Evolutionary conservation across 495 filamentous ascomycete species (phyloP), one percentile per base, ranked within the genome.

Genomic region (Barbatosphaeria neglecta): DNA sequence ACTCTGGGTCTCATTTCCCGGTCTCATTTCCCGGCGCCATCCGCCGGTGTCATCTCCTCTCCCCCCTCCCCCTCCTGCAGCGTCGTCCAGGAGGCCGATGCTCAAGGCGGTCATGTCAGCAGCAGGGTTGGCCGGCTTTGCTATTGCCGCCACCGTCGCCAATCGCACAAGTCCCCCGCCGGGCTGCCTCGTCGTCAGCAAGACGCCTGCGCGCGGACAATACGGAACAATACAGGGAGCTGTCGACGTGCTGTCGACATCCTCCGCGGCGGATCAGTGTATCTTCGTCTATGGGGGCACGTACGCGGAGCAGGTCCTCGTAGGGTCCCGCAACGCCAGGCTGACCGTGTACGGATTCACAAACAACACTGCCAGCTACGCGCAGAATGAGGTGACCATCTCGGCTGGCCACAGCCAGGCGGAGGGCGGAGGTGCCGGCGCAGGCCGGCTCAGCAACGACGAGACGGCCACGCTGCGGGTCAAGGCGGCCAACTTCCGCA

Each of bases 301-400:
- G 25, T 80, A 81, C 61, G 47, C 53, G 0, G 77, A 82, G 47
- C 78, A 81, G 58, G 75, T 80, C n/a, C 71, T 72, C 50, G 67
- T 80, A 41, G 49, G 72, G 6, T 37, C 66, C 9, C 66, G 74
- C 17, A 58, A 56, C 1, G 74, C 76, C 22, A 55, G 61, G 20
- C 66, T 83, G 15, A 75, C 74, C 27, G 69, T 84, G 54, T 67
- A 83, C 55, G 81, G 82, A 8, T 70, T 72, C 47, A 84, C 81
- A 3, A 59, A 68, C n/a, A 70, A 82, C 58, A 73, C 68, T 7
- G 50, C 64, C 39, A 60, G 63, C 39, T 84, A 83, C 56, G 43
- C 64, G 0, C 55, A 61, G 46, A 84, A 84, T 56, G 59, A 65
- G n/a, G 79, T 80, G 22, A 82, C 71, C 31, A 75, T 84, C 46